Base-by-base conservation (phyloP, 371 early-diverging fungal species). In the Cladochytrium tenue region DNA sequence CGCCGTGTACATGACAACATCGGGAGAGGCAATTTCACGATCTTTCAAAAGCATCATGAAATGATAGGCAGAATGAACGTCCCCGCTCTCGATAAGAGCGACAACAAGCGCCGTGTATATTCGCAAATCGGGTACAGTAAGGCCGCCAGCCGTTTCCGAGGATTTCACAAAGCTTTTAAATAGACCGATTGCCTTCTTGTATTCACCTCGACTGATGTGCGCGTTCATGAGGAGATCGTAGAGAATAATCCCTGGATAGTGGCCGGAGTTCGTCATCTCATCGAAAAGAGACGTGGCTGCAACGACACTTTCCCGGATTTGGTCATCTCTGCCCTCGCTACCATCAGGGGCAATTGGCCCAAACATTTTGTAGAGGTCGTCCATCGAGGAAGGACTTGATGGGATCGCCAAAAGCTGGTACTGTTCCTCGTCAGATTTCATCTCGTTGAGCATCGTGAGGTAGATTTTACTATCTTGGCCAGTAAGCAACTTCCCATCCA, bases 1-100 rank as follows among this genome's bases (percentile, higher is more conserved):
- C 0, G 77, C 80, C 32, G 84, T 81, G 70, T 80, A 84, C 0
- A 80, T 78, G 7, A 68, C 73, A 0, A 73, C 70, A 67, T 83
- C 81, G 75, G 64, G 17, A 15, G 2, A 33, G 60, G 55, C 43
- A 43, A 43, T 7, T 13, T 43, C 20, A 7, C 43, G 43, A 43
- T 7, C 7, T 43, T 43, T 7, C 43, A 43, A 43, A 43, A 43
- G 43, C 20, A 7, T 7, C 43, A 43, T 20, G 20, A 43, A 7
- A 20, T 43, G 20, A 7, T 43, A 20, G 7, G 43, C 43, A 7
- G 43, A 7, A 13, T 43, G 13, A 7, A 43, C 43, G 43, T 20
- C 50, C 26, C 23, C 35, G 66, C 66, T 67, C 30, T 66, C 74
- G 33, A 56, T 53, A 23, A 66, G 58, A 27, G 69, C 33, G 17